Percentiles rank a stretch among this genome's conserved stretches.
Conservation (phyloP, 2,329 filamentous ascomycete genomes). For the Stagonosporopsis tanaceti region DNA sequence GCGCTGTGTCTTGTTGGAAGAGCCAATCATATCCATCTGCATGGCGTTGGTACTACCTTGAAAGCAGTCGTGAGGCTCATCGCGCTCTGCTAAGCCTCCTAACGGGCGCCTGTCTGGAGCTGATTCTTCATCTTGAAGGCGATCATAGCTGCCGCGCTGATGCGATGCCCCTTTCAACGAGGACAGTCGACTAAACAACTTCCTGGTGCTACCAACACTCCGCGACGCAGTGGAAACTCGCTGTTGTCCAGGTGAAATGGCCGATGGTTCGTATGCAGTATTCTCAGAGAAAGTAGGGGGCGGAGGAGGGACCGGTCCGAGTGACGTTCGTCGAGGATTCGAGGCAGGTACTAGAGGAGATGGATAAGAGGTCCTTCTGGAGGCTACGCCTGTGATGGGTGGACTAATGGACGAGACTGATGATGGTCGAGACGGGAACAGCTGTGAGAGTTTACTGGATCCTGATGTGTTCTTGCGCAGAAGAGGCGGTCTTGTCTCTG, state of each 20-base stretch:
- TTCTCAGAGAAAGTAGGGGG: conserved; percentile 42
- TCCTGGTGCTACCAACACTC: conserved; percentile 37
- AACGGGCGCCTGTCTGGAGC: conserved; percentile 21
- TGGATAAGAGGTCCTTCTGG: conserved; percentile 41
- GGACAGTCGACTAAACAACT: conserved; percentile 42
- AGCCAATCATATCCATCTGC: conserved; percentile 38
- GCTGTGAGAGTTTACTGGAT: conserved; percentile 46
- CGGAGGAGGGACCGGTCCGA: conserved; percentile 37
- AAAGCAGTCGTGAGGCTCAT: conserved; percentile 40
- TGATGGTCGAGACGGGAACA: conserved; percentile 46
- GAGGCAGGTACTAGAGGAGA: conserved; percentile 39
- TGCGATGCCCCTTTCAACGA: conserved; percentile 35
- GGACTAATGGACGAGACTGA: conserved; percentile 38
- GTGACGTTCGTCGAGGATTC: conserved; percentile 38
- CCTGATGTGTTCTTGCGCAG: conserved; percentile 41
- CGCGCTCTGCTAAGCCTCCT: conserved; percentile 39
- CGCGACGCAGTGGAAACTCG: conserved; percentile 26
- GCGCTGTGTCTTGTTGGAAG: conserved; percentile 19
- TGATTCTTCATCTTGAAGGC: conserved; percentile 45
- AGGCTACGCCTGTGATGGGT: conserved; percentile 24
- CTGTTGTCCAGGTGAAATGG: conserved; percentile 30
- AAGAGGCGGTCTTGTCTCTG: conserved; percentile 34
- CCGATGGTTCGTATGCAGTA: conserved; percentile 40
- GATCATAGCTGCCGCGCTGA: conserved; percentile 38
- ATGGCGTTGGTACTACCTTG: conserved; percentile 40